Evolutionary conservation across 371 early-diverging fungal genomes (phyloP), one percentile per base, ranked within the genome.

Genomic region (Blakeslea trispora): DNA sequence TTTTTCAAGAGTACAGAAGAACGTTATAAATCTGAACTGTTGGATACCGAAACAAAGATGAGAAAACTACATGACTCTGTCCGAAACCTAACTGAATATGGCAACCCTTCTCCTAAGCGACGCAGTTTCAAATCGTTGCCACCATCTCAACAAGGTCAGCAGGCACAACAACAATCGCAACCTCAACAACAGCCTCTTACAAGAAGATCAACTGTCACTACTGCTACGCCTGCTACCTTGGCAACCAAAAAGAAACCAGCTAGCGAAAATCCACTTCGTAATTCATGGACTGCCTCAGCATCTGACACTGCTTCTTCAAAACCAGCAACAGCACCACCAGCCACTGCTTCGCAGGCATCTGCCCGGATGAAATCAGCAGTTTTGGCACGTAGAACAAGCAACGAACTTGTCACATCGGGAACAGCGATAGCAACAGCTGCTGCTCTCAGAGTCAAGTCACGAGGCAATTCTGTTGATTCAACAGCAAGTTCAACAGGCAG

Each of bases 1-100:
- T 55, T 66, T 11, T 61, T 66, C 19, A 66, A 66, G 23, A 61
- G 61, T 15, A 61, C 66, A 39, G 66, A 66, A 43, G 66, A 66
- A 45, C 49, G 61, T 19, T 66, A 66, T 11, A 61, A 61, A 46
- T 31, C 57, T 13, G 66, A 66, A 22, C 37, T 66, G 18, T 39
- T 56, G 19, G 66, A 66, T 15, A 61, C 66, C 10, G 66, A 66
- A 45, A 54, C 57, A 15, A 66, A 61, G 37, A 61, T 66, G 61
- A 57, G 61, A 21, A 66, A 66, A 19, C 3, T 66, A 5, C 66
- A 61, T 41, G 61, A 66, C 17, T 60, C 60, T 1, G 57, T 66
- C 23, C 66, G 66, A 14, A 63, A 54, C 31, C 43, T 63, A 4
- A 68, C 59, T 44, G 68, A 68, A 50, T 68, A 68, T 19, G 68